Base-by-base conservation (phyloP, 495 filamentous ascomycete genomes). In the Cladorrhinum samala region DNA sequence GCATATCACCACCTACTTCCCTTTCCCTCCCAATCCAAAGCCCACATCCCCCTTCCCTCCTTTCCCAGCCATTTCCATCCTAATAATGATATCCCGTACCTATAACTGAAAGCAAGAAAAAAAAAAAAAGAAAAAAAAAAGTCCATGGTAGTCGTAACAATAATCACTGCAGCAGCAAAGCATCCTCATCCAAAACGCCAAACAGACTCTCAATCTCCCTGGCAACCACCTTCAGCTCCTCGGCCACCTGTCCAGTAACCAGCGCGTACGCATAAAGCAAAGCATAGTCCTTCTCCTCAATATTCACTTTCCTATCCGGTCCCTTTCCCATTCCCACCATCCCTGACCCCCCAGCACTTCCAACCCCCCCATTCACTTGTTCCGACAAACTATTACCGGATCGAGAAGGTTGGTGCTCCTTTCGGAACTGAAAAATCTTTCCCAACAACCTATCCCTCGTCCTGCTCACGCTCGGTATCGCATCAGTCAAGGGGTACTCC, bases 401-500 rank as follows among this genome's bases (percentile, higher is more conserved):
- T n/a, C n/a, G n/a, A 14, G 39, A 18, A 27, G 64, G 53, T 18
- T 58, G 76, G n/a, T 78, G 79, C 49, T 84, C 79, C 61, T 85
- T 84, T 24, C 91, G 75, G 68, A 91, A 96, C 57, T 83, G 82
- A 56, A 90, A 95, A 36, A 96, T 85, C 68, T 89, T 92, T 9
- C 89, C 88, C n/a, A 98, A 75, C 39, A 97, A 68, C 50, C 89
- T 74, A 62, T 97, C 92, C 24, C 93, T 73, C 19, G 83, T 81
- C 65, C 89, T 82, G 19, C 86, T 79, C 20, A 91, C 85, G 55
- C 83, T 92, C 3, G 93, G 93, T 11, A 97, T 69, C 19, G 85
- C 86, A 59, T 94, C 89, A 20, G 86, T 94, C 37, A 98, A 72
- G 0, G 93, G 92, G 56, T 95, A 96, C 63, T 94, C 91, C 1